Evolutionary conservation across 1,139 yeast genomes (phyloP), one percentile per base, ranked within the genome.

Genomic region (Saccharomyces pastorianus): DNA sequence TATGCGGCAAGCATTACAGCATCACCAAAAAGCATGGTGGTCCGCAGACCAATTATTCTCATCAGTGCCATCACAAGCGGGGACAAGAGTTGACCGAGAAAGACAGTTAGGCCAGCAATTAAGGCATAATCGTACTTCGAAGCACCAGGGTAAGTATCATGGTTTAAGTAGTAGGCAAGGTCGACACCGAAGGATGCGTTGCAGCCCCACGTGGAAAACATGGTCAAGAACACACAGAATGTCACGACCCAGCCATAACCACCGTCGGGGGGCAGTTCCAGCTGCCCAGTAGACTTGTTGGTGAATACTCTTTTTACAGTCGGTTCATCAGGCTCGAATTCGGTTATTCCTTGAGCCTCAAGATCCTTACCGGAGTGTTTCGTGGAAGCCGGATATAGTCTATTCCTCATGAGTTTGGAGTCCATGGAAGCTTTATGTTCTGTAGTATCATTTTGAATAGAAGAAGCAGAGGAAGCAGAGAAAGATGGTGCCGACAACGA

Each of bases 211-310:
- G 90, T 80, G 31, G 81, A 72, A 57, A 82, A 76, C 61, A 78
- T 77, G 49, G 83, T 74, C 29, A 78, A 63, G 66, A 80, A 73
- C 0, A 80, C 80, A 59, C 85, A 79, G 2, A 78, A 53, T 0
- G 84, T 81, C 53, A 83, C 77, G 6, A 83, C 79, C 90, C 93
- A 86, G 1, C 88, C 89, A 58, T 79, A 79, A 1, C 88, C 88
- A 27, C 82, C 81, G 69, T 85, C 93, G 1, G 85, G 83, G 1
- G 85, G 85, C 44, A 74, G 71, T 48, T 72, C 75, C 2, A 69
- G 47, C 28, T 61, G 58, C 11, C 73, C 73, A 0, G 71, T 69
- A 0, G 67, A 57, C 34, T 57, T 59, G 52, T 70, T 69, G 11
- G 73, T 71, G 57, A 66, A 71, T 4, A 71, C 72, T 54, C 63